Evolutionary conservation across 192 early-diverging fungal species (phyloP).

Genomic region (Coemansia sp.): DNA sequence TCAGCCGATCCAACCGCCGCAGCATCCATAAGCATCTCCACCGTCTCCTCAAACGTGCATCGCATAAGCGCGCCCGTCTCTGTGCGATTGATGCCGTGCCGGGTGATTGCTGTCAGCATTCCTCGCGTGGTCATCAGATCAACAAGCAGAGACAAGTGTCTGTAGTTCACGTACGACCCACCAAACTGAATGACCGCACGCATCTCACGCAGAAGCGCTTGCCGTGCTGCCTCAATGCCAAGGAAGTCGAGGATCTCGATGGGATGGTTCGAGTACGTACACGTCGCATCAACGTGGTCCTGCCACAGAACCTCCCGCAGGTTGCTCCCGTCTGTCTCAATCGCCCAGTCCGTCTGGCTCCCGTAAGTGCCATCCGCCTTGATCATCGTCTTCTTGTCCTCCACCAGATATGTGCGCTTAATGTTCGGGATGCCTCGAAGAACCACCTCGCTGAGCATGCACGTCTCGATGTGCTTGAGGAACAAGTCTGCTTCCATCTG

Average conservation of each 20-base stretch:
- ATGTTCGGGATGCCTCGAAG: slow-evolving; percentile 89
- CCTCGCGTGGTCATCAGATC: slow-evolving; percentile 97
- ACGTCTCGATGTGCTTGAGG: slow-evolving; percentile 79
- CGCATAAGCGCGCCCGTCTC: slow-evolving; percentile 93
- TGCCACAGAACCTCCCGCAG: slow-evolving; percentile 82
- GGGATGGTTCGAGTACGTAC: slow-evolving; percentile 90
- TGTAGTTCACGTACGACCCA: slow-evolving; percentile 97
- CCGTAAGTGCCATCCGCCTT: slow-evolving; percentile 66
- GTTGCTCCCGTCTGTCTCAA: slow-evolving; percentile 95
- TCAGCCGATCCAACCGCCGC: slow-evolving; percentile 89
- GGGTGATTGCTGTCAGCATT: slow-evolving; percentile 92
- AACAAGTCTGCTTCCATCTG: slow-evolving; percentile 82
- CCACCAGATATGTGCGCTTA: slow-evolving; percentile 68
- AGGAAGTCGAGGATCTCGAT: slow-evolving; percentile 89
- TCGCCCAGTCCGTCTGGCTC: slow-evolving; percentile 67
- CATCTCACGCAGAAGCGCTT: slow-evolving; percentile 83
- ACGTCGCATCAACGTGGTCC: slow-evolving; percentile 76
- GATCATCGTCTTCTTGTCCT: slow-evolving; percentile 27
- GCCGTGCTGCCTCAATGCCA: slow-evolving; percentile 96
- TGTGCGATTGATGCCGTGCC: slow-evolving; percentile 97
- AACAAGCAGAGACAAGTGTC: slow-evolving; percentile 91
- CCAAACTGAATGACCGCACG: slow-evolving; percentile 93
- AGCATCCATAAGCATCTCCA: slow-evolving; percentile 96
- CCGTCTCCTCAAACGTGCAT: slow-evolving; percentile 98
- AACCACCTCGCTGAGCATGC: slow-evolving; percentile 82